Base-by-base conservation (phyloP, 169 alveolate genomes). In the Plasmodium adleri region DNA sequence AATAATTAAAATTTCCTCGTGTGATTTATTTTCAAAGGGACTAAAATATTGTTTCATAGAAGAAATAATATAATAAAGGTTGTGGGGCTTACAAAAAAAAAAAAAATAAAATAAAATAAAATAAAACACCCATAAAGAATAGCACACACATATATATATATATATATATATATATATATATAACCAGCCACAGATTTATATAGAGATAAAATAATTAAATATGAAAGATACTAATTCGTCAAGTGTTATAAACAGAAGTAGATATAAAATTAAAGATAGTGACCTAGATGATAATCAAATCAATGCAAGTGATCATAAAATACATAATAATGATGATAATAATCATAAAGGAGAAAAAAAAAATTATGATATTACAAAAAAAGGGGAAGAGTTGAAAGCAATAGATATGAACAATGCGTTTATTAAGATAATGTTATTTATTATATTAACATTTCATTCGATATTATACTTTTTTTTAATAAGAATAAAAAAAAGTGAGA, bases 401-500 rank as follows among this genome's bases (percentile, higher is more conserved):
- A 1, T 56, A 15, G 2, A 6, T 56, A 56, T 6, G 8, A 56
- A 56, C 22, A 22, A 56, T 56, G 17, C 10, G 9, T 20, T 64
- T 72, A 6, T 62, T 12, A 80, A 63, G 32, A 5, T 12, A 68
- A 22, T 24, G 24, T 24, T 80, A 17, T 80, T 80, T 49, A 32
- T 68, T 20, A 54, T 80, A 7, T 20, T 80, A 17, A 13, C 68
- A 39, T 39, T 43, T 2, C 90, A 80, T 28, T 60, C 90, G 22
- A 47, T 80, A 45, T 45, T 80, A 12, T 52, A 54, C 43, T 63
- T 63, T 1, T 9, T 56, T 6, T 17, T 72, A 22, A 58, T 80
- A 56, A 68, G 80, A 68, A 80, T 60, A 0, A 80, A 68, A 52
- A 80, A 80, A 60, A 50, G 43, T 22, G 20, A 67, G 43, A 80